A percentile compares a stretch with the other conserved stretches of the same genome.
phyloP scores from a whole-genome alignment of 163 green algal species.

The Chlorella variabilis region DNA sequence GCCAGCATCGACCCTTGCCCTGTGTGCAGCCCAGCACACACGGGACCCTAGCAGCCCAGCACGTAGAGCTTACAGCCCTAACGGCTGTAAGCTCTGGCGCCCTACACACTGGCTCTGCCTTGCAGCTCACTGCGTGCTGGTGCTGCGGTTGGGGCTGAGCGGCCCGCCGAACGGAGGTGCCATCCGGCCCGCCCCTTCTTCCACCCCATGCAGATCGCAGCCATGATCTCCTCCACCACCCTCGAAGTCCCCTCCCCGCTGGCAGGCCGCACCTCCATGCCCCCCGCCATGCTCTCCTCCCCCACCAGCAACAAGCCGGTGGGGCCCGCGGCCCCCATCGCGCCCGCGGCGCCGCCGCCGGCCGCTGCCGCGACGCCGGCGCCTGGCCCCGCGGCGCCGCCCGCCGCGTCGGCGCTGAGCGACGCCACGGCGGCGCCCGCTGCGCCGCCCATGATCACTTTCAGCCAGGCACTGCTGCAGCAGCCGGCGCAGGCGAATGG shows the following conservation, averaged over 20 bases:
- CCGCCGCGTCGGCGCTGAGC: not conserved
- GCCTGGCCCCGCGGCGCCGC: not conserved
- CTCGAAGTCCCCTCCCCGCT: slow-evolving; percentile 28
- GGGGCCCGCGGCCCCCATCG: slow-evolving; percentile 4
- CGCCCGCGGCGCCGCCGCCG: not conserved
- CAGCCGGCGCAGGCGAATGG: slow-evolving; percentile 17
- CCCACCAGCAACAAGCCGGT: slow-evolving; percentile 23
- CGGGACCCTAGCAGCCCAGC: too few species aligned
- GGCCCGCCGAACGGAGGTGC: too few species aligned
- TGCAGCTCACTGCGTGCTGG: too few species aligned
- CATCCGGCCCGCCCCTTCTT: too few species aligned
- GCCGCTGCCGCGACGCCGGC: not conserved
- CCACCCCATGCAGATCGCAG: slow-evolving; percentile 21
- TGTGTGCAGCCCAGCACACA: too few species aligned
- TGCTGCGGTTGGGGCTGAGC: too few species aligned
- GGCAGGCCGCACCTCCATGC: slow-evolving; percentile 26
- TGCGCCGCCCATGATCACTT: not conserved
- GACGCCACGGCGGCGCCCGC: not conserved
- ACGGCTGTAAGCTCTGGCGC: too few species aligned
- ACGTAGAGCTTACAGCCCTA: too few species aligned
- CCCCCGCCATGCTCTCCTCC: slow-evolving; percentile 27
- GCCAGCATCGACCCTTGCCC: too few species aligned
- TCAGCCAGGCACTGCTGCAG: slow-evolving; percentile 15
- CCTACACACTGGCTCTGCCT: too few species aligned
- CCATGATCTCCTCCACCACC: slow-evolving; percentile 1